Conservation (phyloP, 164 flowering plant species). For the Hamamelis virginiana region DNA sequence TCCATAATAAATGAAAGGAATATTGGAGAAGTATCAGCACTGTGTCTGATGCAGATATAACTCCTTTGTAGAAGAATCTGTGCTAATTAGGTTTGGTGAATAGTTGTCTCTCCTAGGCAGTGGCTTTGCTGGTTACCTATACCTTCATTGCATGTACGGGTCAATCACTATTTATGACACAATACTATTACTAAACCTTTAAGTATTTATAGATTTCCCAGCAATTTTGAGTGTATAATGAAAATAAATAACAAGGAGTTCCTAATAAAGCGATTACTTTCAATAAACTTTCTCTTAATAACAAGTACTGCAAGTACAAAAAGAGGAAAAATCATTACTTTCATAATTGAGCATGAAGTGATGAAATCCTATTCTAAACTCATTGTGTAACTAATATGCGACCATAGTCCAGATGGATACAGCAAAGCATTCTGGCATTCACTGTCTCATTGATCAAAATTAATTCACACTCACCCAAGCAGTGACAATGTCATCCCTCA, state of each 20-base stretch:
- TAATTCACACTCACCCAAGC: too few species aligned
- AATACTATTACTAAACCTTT: not conserved
- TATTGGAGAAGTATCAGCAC: not conserved
- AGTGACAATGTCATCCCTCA: too few species aligned
- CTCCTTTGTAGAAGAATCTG: not conserved
- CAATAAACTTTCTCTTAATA: not conserved
- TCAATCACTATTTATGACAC: not conserved
- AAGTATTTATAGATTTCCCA: not conserved
- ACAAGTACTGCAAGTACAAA: not conserved
- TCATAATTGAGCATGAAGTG: not conserved
- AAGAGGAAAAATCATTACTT: not conserved
- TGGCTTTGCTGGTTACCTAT: not conserved
- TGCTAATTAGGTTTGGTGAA: constrained; percentile 4
- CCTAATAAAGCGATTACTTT: not conserved
- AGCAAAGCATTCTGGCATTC: not conserved
- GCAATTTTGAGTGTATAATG: not conserved
- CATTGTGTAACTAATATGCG: not conserved
- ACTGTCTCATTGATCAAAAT: too few species aligned
- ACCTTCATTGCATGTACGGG: not conserved
- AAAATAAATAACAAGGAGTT: not conserved
- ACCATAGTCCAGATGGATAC: not conserved
- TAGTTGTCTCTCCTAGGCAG: not conserved
- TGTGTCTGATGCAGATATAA: not conserved
- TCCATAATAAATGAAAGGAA: too few species aligned
- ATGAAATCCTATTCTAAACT: not conserved